A percentile compares a stretch with the other conserved stretches of the same genome.
Conservation (phyloP, 164 flowering plant species). For the Berberis vulgaris region DNA sequence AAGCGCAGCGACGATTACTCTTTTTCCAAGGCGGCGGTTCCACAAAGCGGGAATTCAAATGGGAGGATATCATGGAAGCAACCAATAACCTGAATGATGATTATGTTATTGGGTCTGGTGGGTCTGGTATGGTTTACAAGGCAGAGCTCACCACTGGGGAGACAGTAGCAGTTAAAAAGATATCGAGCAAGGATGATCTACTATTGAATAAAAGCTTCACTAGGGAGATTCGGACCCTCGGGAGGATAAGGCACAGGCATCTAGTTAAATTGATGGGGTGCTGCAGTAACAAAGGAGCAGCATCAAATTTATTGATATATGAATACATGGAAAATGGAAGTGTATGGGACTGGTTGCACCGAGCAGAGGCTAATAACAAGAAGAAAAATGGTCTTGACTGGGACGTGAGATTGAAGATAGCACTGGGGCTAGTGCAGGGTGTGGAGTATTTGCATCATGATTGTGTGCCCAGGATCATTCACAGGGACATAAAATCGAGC, state of each 20-base stretch:
- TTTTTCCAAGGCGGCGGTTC: constrained; percentile 23
- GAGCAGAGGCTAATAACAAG: constrained; percentile 26
- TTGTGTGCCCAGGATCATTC: constrained; percentile 79
- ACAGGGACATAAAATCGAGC: constrained; percentile 90
- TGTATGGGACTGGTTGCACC: constrained; percentile 92
- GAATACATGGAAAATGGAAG: constrained; percentile 98
- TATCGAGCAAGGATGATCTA: constrained; percentile 54
- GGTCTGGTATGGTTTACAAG: constrained; percentile 78
- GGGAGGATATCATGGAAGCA: constrained; percentile 88
- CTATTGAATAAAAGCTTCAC: constrained; percentile 60
- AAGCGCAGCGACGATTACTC: constrained; percentile 39
- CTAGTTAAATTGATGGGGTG: constrained; percentile 78
- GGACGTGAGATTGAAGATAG: constrained; percentile 67
- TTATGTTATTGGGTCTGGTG: constrained; percentile 82
- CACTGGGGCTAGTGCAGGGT: constrained; percentile 80
- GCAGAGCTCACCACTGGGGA: constrained; percentile 64
- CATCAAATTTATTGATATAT: constrained; percentile 61
- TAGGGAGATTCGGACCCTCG: constrained; percentile 79
- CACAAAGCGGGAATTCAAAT: constrained; percentile 45
- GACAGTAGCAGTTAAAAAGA: constrained; percentile 83
- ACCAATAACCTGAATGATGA: constrained; percentile 72
- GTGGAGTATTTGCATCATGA: constrained; percentile 95
- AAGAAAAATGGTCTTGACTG: constrained; percentile 51
- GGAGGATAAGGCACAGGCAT: constrained; percentile 90
- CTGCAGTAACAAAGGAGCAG: constrained; percentile 45